Base-by-base conservation (phyloP, 2,329 filamentous ascomycete genomes). In the Endocalyx cinctus region DNA sequence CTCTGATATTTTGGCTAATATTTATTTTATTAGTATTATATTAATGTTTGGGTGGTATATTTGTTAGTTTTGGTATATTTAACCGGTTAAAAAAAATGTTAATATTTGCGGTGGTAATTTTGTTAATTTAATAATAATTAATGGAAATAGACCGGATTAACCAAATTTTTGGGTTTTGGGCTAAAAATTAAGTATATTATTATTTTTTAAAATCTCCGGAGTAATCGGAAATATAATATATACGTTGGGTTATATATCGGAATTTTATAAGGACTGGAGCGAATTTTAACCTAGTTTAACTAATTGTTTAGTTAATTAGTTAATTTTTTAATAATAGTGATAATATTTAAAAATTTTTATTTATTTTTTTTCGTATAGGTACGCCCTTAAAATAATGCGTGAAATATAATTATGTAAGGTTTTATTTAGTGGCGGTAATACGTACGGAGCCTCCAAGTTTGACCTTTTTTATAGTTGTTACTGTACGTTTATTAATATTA, bases 11-110 rank as follows among this genome's bases (percentile, higher is more conserved):
- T 20, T 34, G 32, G 25, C 25, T 27, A 4, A 34, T 27, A n/a
- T 27, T 27, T 16, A 34, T 34, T 12, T 34, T 27, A 27, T 34
- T 27, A 3, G 13, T 18, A 18, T 34, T 34, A 17, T n/a, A 34
- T 25, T 20, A 34, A 26, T 26, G 31, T 27, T 34, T 26, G 14
- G 16, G 25, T 7, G 31, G n/a, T 16, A 28, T 34, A 28, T 34
- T 27, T 10, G 31, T 26, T 5, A 34, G 4, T 14, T 29, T 13
- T 5, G 25, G 6, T 10, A 18, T 25, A 7, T 28, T 18, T 7
- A 34, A 11, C 13, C 25, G 16, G 13, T 34, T 18, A 14, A 34
- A 29, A 26, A 28, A 34, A n/a, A 34, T 4, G 17, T 29, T 28
- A 14, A 34, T 34, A 29, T 34, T 28, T 8, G 13, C 17, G 10